phyloP scores from a whole-genome alignment of 495 filamentous ascomycete genomes.

The Halenospora varia region DNA sequence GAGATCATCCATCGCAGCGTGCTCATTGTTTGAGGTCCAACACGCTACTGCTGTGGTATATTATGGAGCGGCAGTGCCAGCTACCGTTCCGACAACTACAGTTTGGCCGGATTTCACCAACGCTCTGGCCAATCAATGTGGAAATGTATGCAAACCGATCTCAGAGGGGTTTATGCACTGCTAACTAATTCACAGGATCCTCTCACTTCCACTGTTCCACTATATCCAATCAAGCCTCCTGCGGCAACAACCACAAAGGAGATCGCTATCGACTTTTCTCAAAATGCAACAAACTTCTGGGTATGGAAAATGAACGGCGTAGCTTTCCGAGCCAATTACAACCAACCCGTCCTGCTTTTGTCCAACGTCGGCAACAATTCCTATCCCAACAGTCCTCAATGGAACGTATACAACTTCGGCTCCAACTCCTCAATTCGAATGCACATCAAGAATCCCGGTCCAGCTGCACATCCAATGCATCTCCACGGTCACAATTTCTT shows the following conservation, averaged over 20 bases:
- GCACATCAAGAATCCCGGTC: constrained; percentile 46
- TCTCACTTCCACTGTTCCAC: constrained; percentile 7
- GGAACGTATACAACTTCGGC: constrained; percentile 56
- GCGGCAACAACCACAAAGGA: constrained; percentile 36
- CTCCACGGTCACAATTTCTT: constrained; percentile 58
- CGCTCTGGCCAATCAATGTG: constrained; percentile 5
- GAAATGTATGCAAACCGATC: constrained; percentile 1
- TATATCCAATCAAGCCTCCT: constrained; percentile 18
- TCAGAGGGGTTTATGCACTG: neutral
- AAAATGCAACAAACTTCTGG: constrained; percentile 45
- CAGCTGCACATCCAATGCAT: constrained; percentile 40
- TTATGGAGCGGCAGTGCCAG: constrained; percentile 26
- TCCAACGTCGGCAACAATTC: constrained; percentile 45
- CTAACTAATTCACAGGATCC: neutral
- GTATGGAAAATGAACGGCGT: constrained; percentile 55
- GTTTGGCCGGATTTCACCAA: constrained; percentile 12
- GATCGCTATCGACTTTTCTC: constrained; percentile 39
- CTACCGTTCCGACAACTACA: neutral
- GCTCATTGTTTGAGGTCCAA: constrained; percentile 36
- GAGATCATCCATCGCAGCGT: constrained; percentile 6
- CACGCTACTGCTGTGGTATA: constrained; percentile 44
- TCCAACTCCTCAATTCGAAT: constrained; percentile 44
- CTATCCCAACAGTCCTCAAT: constrained; percentile 36
- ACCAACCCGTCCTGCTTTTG: constrained; percentile 49
- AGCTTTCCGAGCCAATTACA: constrained; percentile 57